Percentiles rank a stretch among this genome's conserved stretches.
Conservation (phyloP, 441 rosid genomes). For the Mallotus japonicus region DNA sequence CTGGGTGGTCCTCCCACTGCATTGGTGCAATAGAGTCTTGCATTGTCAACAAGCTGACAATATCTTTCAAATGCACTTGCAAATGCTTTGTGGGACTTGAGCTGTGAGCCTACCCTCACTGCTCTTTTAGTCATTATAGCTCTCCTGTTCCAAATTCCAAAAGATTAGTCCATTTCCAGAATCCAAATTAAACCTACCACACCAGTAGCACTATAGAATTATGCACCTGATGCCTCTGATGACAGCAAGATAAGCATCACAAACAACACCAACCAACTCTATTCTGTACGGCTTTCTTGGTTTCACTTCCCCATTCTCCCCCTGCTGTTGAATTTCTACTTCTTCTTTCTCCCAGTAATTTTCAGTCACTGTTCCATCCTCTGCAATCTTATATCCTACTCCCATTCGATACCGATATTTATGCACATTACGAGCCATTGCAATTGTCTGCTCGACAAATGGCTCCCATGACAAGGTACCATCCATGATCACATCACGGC, state of each 20-base stretch:
- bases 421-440: slow-evolving; percentile 85
- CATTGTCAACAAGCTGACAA: slow-evolving; percentile 66
- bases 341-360: slow-evolving; percentile 67
- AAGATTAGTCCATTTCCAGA: background rate
- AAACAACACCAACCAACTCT: slow-evolving; percentile 78
- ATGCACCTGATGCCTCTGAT: slow-evolving; percentile 77
- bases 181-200: background rate
- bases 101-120: slow-evolving; percentile 71
- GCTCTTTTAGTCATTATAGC: slow-evolving; percentile 71
- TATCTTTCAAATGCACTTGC: slow-evolving; percentile 68
- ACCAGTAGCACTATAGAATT: too few species aligned
- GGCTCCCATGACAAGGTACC: slow-evolving; percentile 96
- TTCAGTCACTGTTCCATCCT: slow-evolving; percentile 58
- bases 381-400: slow-evolving; percentile 55
- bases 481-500: slow-evolving; percentile 94
- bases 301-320: slow-evolving; percentile 23
- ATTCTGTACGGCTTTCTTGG: slow-evolving; percentile 68
- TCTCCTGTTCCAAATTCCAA: slow-evolving; percentile 46
- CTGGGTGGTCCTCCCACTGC: slow-evolving; percentile 57
- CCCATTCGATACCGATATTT: slow-evolving; percentile 71
- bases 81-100: slow-evolving; percentile 75
- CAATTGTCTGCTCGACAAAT: slow-evolving; percentile 67
- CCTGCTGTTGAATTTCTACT: slow-evolving; percentile 19
- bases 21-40: slow-evolving; percentile 74
- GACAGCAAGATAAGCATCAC: slow-evolving; percentile 90